These are phyloP conservation scores for Pichia pseudocactophila DNA, from an alignment of 805 yeast species.

Conservation along the genomic window DNA sequence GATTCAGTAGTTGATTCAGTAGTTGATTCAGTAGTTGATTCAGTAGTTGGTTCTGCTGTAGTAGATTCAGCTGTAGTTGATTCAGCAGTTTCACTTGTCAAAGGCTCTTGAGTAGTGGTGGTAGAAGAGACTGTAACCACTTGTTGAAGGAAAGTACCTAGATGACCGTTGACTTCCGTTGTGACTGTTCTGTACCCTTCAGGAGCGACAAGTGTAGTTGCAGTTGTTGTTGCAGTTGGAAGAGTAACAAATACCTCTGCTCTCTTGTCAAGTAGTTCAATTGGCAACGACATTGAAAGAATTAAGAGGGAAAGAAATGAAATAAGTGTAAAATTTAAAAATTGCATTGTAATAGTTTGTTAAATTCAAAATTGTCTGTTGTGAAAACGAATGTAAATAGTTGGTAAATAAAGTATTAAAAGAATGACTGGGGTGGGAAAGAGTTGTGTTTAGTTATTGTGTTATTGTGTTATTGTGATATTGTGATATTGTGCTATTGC, in stretches of 20 bases:
- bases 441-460: not conserved
- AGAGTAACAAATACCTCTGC: constrained; percentile 23
- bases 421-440: not conserved
- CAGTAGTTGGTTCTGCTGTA: constrained; percentile 2
- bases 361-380: no score
- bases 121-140: constrained; percentile 18
- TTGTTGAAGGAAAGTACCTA: constrained; percentile 16
- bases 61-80: constrained; percentile 10
- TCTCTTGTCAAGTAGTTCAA: constrained; percentile 17
- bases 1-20: constrained; percentile 4
- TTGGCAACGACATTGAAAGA: constrained; percentile 1
- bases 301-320: not conserved
- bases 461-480: no score
- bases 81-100: not conserved
- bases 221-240: constrained; percentile 18
- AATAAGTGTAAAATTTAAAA: not conserved
- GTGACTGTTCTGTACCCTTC: constrained; percentile 16
- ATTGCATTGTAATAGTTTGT: not conserved
- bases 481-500: no score
- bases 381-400: constrained; percentile 3
- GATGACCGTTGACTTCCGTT: constrained; percentile 13
- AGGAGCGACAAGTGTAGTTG: constrained; percentile 14
- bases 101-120: constrained; percentile 10
- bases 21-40: constrained; percentile 3
- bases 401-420: not conserved